Evolutionary conservation across 345 rosid species (phyloP), one percentile per base, ranked within the genome.

Genomic region (Arabidopsis suecica): DNA sequence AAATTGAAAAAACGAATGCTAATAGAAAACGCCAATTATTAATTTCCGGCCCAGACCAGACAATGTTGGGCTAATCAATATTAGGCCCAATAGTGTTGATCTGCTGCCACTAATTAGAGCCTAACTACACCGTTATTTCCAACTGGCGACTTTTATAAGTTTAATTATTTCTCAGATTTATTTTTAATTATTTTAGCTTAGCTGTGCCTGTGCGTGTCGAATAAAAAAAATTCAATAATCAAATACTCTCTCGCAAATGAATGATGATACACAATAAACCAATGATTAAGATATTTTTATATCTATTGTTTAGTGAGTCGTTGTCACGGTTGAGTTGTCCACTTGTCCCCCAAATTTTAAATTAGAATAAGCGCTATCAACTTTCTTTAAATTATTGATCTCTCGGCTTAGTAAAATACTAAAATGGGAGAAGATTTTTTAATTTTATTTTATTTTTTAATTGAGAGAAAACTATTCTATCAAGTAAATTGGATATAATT

Each of bases 311-410:
- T 64, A 3, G 4, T 16, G 18, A 77, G 80, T 77, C 72, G 10
- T 55, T 44, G 60, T 77, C 80, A 77, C 76, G 76, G 68, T 9
- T 71, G 72, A 71, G 76, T 71, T 71, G 80, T 77, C 71, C 76
- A 69, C 64, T 76, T 76, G 79, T 69, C 80, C 75, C 70, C 74
- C 37, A 3, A 1, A 0, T 8, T 77, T 63, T 55, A 55, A 63
- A 65, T 25, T 71, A 44, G 20, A 30, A 71, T 71, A 64, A 55
- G 50, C 16, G 0, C 28, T 7, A 47, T 57, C 76, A 54, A 77
- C 66, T 77, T 64, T 58, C 72, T 23, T 20, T 38, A 45, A 57
- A 64, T 54, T 36, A 77, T 77, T 70, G 44, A 47, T 64, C 36
- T 64, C 36, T 36, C 28, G 6, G 3, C 62, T 30, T 16, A 1